Base-by-base conservation (phyloP, 2,329 filamentous ascomycete genomes). In the Xylaria sp. region DNA sequence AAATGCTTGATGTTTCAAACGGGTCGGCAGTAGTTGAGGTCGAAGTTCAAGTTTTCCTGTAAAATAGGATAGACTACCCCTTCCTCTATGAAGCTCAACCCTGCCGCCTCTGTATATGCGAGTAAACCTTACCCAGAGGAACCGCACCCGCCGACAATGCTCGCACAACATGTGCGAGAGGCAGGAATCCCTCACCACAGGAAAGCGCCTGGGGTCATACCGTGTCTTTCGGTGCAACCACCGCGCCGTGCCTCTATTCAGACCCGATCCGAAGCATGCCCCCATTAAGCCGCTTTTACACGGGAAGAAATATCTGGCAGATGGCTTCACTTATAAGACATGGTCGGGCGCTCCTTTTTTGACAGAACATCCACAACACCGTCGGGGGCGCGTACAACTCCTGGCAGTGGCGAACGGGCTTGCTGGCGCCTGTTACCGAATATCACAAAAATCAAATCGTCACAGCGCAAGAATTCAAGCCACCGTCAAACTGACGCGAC, bases 401-500 rank as follows among this genome's bases (percentile, higher is more conserved):
- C 54, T 18, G 25, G 6, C n/a, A 21, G 35, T 10, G 37, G 13
- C 23, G 37, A 44, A 58, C 37, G 13, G 18, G 27, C n/a, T 35
- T 25, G 6, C 47, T 37, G 18, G 47, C 32, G 32, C 32, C 23
- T 32, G 40, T 47, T 47, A 37, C 21, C 21, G 32, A n/a, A 51
- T 21, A 42, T 35, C 18, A 35, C 25, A 50, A 9, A n/a, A 32
- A 21, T 10, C 10, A 5, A 25, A n/a, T 44, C 35, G 29, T 60
- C 50, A 32, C 32, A 32, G 50, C 53, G 61, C 55, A 55, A 57
- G 40, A 60, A 60, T 51, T 55, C 57, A 68, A 60, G 66, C 60
- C 66, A 65, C 61, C 18, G 10, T 12, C 35, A 8, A 12, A 32
- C 50, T 58, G 59, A 65, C 65, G 59, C 60, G 61, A 55, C 18